phyloP scores from a whole-genome alignment of 2,329 filamentous ascomycete species.

The Paecilomyces niveus region DNA sequence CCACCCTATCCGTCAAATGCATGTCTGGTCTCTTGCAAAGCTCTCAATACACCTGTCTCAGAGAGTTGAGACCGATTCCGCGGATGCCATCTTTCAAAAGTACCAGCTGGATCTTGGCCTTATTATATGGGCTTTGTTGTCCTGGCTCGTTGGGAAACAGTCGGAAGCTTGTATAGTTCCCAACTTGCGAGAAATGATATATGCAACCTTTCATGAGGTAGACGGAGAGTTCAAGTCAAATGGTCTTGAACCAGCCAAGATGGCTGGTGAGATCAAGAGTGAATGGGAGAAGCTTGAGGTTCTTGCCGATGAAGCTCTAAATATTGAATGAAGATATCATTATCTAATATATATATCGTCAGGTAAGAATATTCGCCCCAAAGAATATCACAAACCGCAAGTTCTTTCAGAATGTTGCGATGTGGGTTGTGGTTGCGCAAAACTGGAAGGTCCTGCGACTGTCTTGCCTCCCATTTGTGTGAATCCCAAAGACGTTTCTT shows the following conservation, averaged over 20 bases:
- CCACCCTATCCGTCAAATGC: slow-evolving; percentile 51
- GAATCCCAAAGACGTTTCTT: not conserved
- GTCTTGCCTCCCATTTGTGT: not conserved
- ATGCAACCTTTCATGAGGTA: slow-evolving; percentile 17
- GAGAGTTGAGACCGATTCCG: slow-evolving; percentile 10
- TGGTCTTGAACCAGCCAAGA: slow-evolving; percentile 17
- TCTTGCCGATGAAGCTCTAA: slow-evolving; percentile 19
- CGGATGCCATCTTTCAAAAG: slow-evolving; percentile 13
- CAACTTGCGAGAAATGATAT: slow-evolving; percentile 20
- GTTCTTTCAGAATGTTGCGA: not conserved
- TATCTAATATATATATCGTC: not conserved
- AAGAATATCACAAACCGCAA: not conserved
- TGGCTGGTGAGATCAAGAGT: slow-evolving; percentile 17
- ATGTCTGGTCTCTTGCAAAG: slow-evolving; percentile 28
- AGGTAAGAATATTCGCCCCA: not conserved
- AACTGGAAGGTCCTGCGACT: not conserved
- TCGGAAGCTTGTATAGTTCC: slow-evolving; percentile 21
- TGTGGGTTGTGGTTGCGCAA: not conserved
- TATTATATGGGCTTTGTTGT: slow-evolving; percentile 27
- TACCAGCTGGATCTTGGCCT: slow-evolving; percentile 23
- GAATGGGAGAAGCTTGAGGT: slow-evolving; percentile 46
- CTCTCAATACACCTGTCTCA: slow-evolving; percentile 21
- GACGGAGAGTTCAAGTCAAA: slow-evolving; percentile 18
- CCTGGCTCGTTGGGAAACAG: slow-evolving; percentile 18
- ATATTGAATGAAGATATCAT: slow-evolving; percentile 5